Base-by-base conservation (phyloP, 2,329 filamentous ascomycete genomes). In the Penicillium corylophilum region DNA sequence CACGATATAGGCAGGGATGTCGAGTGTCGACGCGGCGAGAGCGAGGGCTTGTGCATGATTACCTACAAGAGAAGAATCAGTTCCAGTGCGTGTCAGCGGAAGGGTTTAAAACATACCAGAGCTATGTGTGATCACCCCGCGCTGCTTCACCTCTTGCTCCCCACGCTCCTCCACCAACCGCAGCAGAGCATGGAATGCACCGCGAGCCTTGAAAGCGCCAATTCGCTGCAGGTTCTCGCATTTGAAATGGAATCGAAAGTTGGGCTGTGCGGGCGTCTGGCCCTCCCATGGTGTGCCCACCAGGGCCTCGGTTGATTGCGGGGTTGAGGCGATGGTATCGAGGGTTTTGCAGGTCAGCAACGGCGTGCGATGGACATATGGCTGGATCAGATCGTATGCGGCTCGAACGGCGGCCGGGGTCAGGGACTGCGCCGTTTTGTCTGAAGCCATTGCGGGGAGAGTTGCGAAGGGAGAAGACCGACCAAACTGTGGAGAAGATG, bases 31-130 rank as follows among this genome's bases (percentile, higher is more conserved):
- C 2, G 93, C 91, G 0, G 93, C 93, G 45, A 96, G 86, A 2
- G 93, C 84, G 50, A 97, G 84, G 1, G 94, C 93, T 77, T 96
- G 91, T 0, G 93, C 93, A 69, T 97, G 94, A 74, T 97, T 97
- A 53, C 93, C 92, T 93, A 57, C n/a, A 13, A 22, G 8, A 39
- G 15, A 16, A n/a, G 13, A 33, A 16, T 26, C 20, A 44, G 39
- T 16, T 23, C 23, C 12, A 23, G 23, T 7, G 18, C 4, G 9
- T 26, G 10, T 8, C n/a, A 13, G 20, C 2, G 9, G 29, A 40
- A 33, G 18, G 28, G 29, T 15, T 20, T 10, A 12, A 36, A 15
- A 70, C 62, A 44, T 74, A 93, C 90, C 91, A 68, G 87, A 91
- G 69, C 89, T 94, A 75, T 96, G 92, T 60, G 93, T 96, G 10